Percentiles rank a stretch among this genome's conserved stretches.
Evolutionary conservation across 1,139 yeast species (phyloP).

Genomic region (Zygosaccharomyces pseudobailii): DNA sequence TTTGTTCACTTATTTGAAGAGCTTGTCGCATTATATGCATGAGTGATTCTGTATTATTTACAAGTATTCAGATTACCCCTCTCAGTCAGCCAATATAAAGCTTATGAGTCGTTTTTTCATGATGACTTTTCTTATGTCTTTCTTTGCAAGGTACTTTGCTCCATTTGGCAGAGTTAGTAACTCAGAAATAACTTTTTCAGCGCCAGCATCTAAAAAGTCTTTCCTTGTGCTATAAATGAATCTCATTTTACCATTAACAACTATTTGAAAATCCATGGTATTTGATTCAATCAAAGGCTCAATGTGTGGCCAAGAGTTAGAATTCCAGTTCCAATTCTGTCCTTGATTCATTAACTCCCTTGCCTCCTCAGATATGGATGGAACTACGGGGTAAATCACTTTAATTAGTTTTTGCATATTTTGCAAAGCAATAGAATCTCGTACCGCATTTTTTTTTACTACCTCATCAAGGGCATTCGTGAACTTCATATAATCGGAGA

Average conservation of each 20-base stretch:
- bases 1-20: slow-evolving; percentile 44
- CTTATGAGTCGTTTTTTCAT: slow-evolving; percentile 38
- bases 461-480: slow-evolving; percentile 52
- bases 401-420: slow-evolving; percentile 57
- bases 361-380: slow-evolving; percentile 77
- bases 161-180: slow-evolving; percentile 26
- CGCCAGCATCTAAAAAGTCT: slow-evolving; percentile 34
- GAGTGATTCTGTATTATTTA: slow-evolving; percentile 5
- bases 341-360: slow-evolving; percentile 51
- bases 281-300: slow-evolving; percentile 39
- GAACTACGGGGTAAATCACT: slow-evolving; percentile 38
- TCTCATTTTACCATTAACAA: slow-evolving; percentile 67
- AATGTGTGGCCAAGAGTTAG: slow-evolving; percentile 55
- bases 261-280: slow-evolving; percentile 44
- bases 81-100: slow-evolving; percentile 20
- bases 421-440: slow-evolving; percentile 37
- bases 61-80: slow-evolving; percentile 5
- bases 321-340: slow-evolving; percentile 39
- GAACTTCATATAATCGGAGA: slow-evolving; percentile 85
- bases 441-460: slow-evolving; percentile 35
- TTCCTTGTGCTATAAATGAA: slow-evolving; percentile 42
- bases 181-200: slow-evolving; percentile 37
- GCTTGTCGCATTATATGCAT: slow-evolving; percentile 31
- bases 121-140: slow-evolving; percentile 38
- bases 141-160: slow-evolving; percentile 35